Percentiles rank a stretch among this genome's conserved stretches.
Evolutionary conservation across 495 filamentous ascomycete genomes (phyloP).

Genomic region (Lophiostoma macrostomum): DNA sequence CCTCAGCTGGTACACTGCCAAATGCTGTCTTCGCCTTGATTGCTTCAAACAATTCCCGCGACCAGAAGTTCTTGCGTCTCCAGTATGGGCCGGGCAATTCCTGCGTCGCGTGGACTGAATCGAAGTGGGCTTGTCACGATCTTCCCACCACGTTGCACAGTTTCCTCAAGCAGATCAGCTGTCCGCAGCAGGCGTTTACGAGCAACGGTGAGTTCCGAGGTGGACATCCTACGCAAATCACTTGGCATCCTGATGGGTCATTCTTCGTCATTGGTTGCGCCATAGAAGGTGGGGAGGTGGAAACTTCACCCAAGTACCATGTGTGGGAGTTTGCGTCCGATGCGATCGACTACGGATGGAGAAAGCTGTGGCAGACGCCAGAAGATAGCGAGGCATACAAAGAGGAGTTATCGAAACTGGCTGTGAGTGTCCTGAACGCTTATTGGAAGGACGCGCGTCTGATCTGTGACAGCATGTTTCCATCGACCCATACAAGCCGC

Average conservation of each 20-base stretch:
- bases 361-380: neutral
- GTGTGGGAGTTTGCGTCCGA: slow-evolving; percentile 2
- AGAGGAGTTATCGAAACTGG: neutral
- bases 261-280: neutral
- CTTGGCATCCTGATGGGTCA: slow-evolving; percentile 6
- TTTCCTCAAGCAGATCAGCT: neutral
- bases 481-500: slow-evolving; percentile 7
- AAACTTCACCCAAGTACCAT: no score
- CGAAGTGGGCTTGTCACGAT: neutral
- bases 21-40: no score
- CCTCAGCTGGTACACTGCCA: no score
- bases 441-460: neutral
- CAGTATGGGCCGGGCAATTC: slow-evolving; percentile 3
- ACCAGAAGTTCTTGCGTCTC: neutral
- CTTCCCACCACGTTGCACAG: neutral
- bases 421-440: neutral
- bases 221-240: neutral
- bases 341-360: neutral
- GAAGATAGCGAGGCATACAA: neutral
- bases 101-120: slow-evolving; percentile 1
- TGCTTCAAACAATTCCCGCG: no score
- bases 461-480: slow-evolving; percentile 1
- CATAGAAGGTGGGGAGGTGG: no score
- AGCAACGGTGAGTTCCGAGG: neutral
- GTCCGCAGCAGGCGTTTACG: neutral